phyloP scores from a whole-genome alignment of 2,329 filamentous ascomycete species.

The Apiospora arundinis region DNA sequence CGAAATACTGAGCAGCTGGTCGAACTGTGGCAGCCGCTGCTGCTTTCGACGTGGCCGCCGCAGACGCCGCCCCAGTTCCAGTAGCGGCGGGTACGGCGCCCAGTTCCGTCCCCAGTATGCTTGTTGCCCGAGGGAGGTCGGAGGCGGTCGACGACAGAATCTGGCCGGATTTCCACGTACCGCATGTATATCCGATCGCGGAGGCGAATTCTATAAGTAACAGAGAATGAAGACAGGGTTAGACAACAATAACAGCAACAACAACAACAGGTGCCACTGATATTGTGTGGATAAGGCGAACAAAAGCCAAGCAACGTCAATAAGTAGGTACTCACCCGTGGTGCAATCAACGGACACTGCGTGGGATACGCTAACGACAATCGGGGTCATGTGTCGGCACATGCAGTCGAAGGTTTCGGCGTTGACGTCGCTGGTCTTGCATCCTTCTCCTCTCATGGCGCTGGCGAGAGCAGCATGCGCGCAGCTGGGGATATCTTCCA shows the following conservation, averaged over 20 bases:
- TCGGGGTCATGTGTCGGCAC: slow-evolving; percentile 9
- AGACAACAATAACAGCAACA: background rate
- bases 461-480: background rate
- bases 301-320: no score
- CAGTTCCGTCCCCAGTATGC: background rate
- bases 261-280: background rate
- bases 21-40: background rate
- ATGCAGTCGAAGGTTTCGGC: background rate
- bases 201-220: background rate
- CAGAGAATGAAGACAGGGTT: background rate
- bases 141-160: background rate
- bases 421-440: background rate
- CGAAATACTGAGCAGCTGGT: background rate
- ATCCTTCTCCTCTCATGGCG: background rate
- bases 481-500: background rate
- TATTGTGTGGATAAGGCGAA: no score
- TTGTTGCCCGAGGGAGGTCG: background rate
- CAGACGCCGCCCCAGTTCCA: background rate
- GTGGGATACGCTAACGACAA: background rate
- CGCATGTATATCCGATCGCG: background rate
- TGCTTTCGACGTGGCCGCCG: background rate
- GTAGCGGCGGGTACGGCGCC: background rate
- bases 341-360: background rate
- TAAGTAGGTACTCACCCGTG: background rate
- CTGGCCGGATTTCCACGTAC: background rate